phyloP scores from a whole-genome alignment of 2,329 filamentous ascomycete species.

The Pseudohalonectria lignicola region DNA sequence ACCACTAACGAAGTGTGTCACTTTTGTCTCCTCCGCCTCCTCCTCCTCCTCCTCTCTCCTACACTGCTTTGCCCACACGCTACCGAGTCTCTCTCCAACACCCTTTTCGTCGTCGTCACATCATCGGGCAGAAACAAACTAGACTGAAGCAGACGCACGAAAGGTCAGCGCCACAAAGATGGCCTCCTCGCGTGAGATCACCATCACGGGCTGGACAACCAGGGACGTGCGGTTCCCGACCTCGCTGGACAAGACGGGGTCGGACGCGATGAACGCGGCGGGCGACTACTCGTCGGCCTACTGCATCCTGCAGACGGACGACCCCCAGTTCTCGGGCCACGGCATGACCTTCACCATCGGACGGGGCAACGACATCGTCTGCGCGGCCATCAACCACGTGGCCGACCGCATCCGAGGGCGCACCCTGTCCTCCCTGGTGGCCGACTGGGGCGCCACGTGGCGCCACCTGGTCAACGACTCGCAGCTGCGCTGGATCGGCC shows the following conservation, averaged over 20 bases:
- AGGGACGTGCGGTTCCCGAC: conserved; percentile 74
- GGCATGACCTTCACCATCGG: conserved; percentile 84
- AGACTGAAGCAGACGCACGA: no score
- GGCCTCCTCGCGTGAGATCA: conserved; percentile 51
- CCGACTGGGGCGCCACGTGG: conserved; percentile 82
- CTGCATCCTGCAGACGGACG: conserved; percentile 79
- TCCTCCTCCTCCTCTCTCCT: no score
- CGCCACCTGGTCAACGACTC: conserved; percentile 83
- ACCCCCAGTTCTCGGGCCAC: conserved; percentile 60
- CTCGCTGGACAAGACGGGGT: conserved; percentile 93
- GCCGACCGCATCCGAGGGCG: conserved; percentile 65
- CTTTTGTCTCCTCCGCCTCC: no score
- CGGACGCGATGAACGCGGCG: conserved; percentile 92
- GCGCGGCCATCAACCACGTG: conserved; percentile 69
- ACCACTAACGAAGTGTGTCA: no score
- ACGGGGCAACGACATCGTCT: conserved; percentile 87
- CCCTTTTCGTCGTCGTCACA: no score
- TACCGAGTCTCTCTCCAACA: no score
- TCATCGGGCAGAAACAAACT: no score
- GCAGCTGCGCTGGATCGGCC: conserved; percentile 87
- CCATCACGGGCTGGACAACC: conserved; percentile 61
- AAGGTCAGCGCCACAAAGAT: no score
- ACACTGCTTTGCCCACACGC: no score
- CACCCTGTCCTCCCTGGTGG: conserved; percentile 65
- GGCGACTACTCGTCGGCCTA: conserved; percentile 93